Evolutionary conservation across 148 eudicot genomes (phyloP).

Genomic region (Camellia lanceoleosa): DNA sequence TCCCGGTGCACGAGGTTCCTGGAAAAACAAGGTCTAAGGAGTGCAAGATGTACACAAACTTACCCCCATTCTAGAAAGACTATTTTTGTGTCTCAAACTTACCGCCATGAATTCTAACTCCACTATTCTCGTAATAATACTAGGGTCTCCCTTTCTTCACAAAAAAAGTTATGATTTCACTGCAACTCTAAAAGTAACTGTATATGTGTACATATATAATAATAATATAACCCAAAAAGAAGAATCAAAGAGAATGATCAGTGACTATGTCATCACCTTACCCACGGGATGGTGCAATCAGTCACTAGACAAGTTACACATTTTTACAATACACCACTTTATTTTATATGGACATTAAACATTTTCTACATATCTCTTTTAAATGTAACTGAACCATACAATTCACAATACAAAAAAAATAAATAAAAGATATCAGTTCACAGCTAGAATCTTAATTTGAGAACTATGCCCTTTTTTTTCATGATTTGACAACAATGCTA

Average conservation of each 20-base stretch:
- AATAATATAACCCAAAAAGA: not conserved
- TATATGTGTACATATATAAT: not conserved
- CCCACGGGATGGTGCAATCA: not conserved
- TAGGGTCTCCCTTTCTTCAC: not conserved
- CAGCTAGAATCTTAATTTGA: not conserved
- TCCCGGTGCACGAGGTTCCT: too few species aligned
- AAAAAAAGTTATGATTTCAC: not conserved
- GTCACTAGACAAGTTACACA: not conserved
- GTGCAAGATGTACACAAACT: too few species aligned
- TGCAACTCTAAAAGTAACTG: not conserved
- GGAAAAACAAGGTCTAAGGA: too few species aligned
- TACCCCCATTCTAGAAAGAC: too few species aligned
- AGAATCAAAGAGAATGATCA: not conserved
- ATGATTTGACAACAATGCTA: not conserved
- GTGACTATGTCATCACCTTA: not conserved
- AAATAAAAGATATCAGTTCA: not conserved
- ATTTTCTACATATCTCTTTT: slow-evolving; percentile 1
- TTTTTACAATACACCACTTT: not conserved
- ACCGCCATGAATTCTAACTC: not conserved
- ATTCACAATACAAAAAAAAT: not conserved
- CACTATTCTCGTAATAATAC: not conserved
- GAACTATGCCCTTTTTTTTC: not conserved
- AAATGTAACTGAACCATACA: not conserved
- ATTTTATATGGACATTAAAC: not conserved
- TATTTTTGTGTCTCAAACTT: too few species aligned